phyloP scores from a whole-genome alignment of 1,284 basidiomycete species.

The Pterulicium gracile region DNA sequence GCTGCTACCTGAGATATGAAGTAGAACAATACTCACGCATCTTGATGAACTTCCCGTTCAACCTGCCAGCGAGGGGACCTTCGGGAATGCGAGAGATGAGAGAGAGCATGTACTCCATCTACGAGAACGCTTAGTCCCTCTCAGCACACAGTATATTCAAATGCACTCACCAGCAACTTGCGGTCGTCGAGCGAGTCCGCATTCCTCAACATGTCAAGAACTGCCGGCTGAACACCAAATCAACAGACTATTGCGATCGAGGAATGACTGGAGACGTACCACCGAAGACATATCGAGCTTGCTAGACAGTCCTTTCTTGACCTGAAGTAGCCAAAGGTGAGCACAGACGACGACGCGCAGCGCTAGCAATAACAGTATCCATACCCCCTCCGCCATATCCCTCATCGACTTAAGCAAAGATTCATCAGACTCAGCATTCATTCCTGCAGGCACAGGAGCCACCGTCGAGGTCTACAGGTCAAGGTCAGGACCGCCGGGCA shows the following conservation, averaged over 20 bases:
- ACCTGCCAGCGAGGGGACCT: conserved; percentile 29
- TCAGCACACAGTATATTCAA: neutral
- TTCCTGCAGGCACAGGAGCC: neutral
- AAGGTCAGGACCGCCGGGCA: neutral
- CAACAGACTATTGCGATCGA: neutral
- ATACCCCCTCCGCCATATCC: neutral
- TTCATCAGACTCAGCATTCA: neutral
- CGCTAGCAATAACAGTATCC: too few relatives aligned
- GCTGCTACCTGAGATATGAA: neutral
- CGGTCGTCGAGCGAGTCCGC: conserved; percentile 57
- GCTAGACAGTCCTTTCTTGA: conserved; percentile 31
- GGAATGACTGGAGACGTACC: conserved; percentile 20
- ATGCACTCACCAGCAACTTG: conserved; percentile 29
- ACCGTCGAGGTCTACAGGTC: neutral
- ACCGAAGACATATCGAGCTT: conserved; percentile 27
- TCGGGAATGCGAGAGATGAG: conserved; percentile 51
- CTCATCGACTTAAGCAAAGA: neutral
- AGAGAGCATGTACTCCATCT: conserved; percentile 62
- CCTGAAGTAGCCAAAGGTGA: conserved; percentile 18
- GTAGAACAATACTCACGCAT: conserved; percentile 36
- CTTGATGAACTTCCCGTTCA: conserved; percentile 46
- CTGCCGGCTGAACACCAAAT: conserved; percentile 27
- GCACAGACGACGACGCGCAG: neutral
- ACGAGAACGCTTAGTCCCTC: neutral
- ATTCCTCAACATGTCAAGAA: conserved; percentile 46